These are phyloP conservation scores for Acanthamoeba triangularis DNA, from an alignment of 208 protist genomes.

Conservation along the genomic window DNA sequence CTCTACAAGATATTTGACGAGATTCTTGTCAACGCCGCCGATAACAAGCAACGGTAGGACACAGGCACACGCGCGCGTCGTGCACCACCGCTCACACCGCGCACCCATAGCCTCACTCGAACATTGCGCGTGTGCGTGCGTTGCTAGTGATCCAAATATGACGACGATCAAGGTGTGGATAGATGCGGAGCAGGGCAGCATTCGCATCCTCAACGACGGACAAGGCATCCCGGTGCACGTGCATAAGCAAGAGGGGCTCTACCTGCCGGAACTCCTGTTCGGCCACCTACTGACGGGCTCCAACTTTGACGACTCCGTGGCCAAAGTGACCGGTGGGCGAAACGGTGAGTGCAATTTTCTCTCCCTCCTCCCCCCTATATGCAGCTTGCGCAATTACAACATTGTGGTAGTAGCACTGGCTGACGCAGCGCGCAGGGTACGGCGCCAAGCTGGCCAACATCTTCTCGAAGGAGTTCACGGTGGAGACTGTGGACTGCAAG, in stretches of 20 bases:
- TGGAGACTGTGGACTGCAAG: constrained; percentile 97
- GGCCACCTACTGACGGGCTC: constrained; percentile 99
- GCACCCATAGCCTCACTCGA: too few relatives aligned
- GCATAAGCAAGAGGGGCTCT: constrained; percentile 98
- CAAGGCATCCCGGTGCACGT: constrained; percentile 98
- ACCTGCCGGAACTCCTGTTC: constrained; percentile 99
- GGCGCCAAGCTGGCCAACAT: constrained; percentile 99
- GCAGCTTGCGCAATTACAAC: background rate
- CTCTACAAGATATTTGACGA: constrained; percentile 99
- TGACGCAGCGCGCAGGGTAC: constrained; percentile 91
- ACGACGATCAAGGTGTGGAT: constrained; percentile 95
- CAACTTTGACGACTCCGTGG: constrained; percentile 99
- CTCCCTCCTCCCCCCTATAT: background rate
- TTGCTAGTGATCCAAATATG: constrained; percentile 76
- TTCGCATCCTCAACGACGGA: constrained; percentile 99
- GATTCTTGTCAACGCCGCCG: constrained; percentile 99
- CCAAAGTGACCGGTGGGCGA: constrained; percentile 97
- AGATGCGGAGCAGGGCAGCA: constrained; percentile 93
- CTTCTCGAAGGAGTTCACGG: constrained; percentile 98
- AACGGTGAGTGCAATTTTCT: constrained; percentile 87
- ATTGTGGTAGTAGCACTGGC: background rate
- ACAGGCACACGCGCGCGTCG: too few relatives aligned
- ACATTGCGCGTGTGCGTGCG: background rate
- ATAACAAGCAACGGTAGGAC: constrained; percentile 99
- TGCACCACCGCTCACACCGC: too few relatives aligned